Base-by-base conservation (phyloP, 257 asterid genomes). In the Nemophila menziesii region DNA sequence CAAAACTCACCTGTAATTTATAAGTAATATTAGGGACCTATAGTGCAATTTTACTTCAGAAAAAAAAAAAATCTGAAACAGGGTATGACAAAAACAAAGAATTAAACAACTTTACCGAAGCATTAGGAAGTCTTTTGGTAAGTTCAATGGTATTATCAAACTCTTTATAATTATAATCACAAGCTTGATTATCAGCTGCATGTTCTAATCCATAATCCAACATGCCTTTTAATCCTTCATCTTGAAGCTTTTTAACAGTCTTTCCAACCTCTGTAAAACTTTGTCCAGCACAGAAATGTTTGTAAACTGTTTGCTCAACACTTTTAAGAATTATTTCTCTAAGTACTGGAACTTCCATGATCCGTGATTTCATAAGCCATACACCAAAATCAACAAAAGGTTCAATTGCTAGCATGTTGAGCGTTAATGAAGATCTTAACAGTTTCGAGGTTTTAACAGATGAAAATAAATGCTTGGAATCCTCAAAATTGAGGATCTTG, bases 191-290 rank as follows among this genome's bases (percentile, higher is more conserved):
- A 11, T 81, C 92, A 2, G 15, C 26, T 0, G 92, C 87, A 58
- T 75, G 86, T 47, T 90, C 99, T 56, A 69, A 55, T 0, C 92
- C 99, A 39, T 85, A 90, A 69, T 90, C 92, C 50, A 90, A 54
- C 94, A 90, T 90, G 36, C 84, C 73, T 42, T 63, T 57, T 2
- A 81, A 51, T 5, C 93, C 92, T 0, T 57, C 44, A 0, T 56
- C 68, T 59, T 69, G 62, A 2, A 90, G 75, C 44, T 51, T 43
- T 22, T 15, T 6, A 43, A 67, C 63, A 7, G 93, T 75, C 14
- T 14, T 34, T 1, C 44, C 59, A 43, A 83, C 83, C 57, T 59
- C 68, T 15, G 39, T 39, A 43, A 76, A 49, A 41, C 70, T 69
- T 34, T 50, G 43, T 1, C 98, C 98, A 12, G 92, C 98, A 50